phyloP scores from a whole-genome alignment of 345 rosid species.

The rapeseed (Brassica napus) region Da-Ae NC_063444.1:22660001-22660500 shows the following conservation, averaged over 20 bases:
- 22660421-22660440: conserved; percentile 59
- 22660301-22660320: background rate
- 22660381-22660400: conserved; percentile 74
- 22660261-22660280: too few relatives aligned
- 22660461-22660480: conserved; percentile 53
- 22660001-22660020: too few relatives aligned
- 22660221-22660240: too few relatives aligned
- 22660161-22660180: background rate
- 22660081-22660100: background rate
- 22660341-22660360: conserved; percentile 58
- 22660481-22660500: conserved; percentile 80
- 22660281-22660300: too few relatives aligned
- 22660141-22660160: background rate
- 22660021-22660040: too few relatives aligned
- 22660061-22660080: background rate
- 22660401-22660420: conserved; percentile 51
- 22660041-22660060: too few relatives aligned
- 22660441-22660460: conserved; percentile 41
- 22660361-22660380: conserved; percentile 68
- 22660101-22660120: background rate
- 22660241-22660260: too few relatives aligned
- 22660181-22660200: too few relatives aligned
- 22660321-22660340: conserved; percentile 50
- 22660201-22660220: too few relatives aligned
- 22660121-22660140: background rate